These are phyloP conservation scores for Grifola frondosa DNA, from an alignment of 1,284 basidiomycete genomes.

Conservation along the genomic window DNA sequence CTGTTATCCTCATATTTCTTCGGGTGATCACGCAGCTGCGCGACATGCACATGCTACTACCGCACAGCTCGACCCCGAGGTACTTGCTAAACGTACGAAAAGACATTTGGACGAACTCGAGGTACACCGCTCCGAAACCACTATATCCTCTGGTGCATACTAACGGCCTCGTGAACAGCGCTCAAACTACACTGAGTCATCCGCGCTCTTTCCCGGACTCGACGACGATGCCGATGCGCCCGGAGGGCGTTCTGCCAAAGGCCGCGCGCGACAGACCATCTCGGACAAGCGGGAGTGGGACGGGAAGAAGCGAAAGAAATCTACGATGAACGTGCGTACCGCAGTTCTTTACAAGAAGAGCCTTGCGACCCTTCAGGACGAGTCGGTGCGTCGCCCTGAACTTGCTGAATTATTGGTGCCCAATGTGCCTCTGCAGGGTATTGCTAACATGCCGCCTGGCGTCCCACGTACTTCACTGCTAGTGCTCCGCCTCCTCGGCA, in stretches of 20 bases:
- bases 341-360: slow-evolving; percentile 81
- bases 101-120: slow-evolving; percentile 81
- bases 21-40: no score
- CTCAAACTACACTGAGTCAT: slow-evolving; percentile 74
- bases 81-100: slow-evolving; percentile 72
- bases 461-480: slow-evolving; percentile 62
- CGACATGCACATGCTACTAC: slow-evolving; percentile 40
- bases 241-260: slow-evolving; percentile 45
- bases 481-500: slow-evolving; percentile 44
- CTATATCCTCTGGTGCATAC: no score
- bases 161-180: slow-evolving; percentile 43
- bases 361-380: slow-evolving; percentile 68
- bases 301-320: slow-evolving; percentile 67
- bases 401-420: not conserved
- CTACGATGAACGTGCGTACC: slow-evolving; percentile 75
- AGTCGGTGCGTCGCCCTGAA: slow-evolving; percentile 51
- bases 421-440: slow-evolving; percentile 44
- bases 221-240: slow-evolving; percentile 37
- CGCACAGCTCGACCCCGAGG: slow-evolving; percentile 49
- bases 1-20: no score
- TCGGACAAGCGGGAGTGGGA: slow-evolving; percentile 61
- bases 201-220: slow-evolving; percentile 31
- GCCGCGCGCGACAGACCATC: slow-evolving; percentile 67
- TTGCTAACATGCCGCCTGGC: slow-evolving; percentile 50
- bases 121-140: no score